Conservation (phyloP, 441 rosid species). For the Geranium incanum region DNA sequence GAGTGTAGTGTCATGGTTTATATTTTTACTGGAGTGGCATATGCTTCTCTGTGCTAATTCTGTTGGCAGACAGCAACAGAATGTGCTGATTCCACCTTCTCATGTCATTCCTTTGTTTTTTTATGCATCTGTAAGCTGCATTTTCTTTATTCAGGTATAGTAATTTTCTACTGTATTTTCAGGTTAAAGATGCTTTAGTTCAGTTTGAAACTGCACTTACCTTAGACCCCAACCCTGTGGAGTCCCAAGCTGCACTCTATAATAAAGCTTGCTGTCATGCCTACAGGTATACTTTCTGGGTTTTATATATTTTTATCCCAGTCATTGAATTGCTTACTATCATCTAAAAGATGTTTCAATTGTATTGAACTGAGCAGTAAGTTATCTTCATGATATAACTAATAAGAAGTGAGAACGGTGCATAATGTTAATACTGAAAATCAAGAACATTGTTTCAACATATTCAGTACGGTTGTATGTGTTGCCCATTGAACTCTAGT, state of each 20-base stretch:
- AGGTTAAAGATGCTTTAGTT: slow-evolving; percentile 82
- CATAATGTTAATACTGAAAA: not conserved
- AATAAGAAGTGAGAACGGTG: not conserved
- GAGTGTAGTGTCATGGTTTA: not conserved
- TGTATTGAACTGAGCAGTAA: not conserved
- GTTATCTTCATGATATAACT: not conserved
- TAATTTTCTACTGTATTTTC: slow-evolving; percentile 16
- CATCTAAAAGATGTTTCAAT: not conserved
- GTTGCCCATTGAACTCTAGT: not conserved
- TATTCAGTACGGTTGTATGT: not conserved
- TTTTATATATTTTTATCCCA: not conserved
- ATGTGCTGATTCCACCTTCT: not conserved
- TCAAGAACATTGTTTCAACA: not conserved
- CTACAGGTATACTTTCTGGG: slow-evolving; percentile 42
- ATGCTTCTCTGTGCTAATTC: not conserved
- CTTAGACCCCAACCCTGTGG: slow-evolving; percentile 60
- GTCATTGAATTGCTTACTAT: not conserved
- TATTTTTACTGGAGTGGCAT: not conserved
- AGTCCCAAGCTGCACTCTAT: slow-evolving; percentile 87
- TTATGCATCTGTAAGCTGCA: not conserved
- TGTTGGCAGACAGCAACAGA: not conserved
- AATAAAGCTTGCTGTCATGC: slow-evolving; percentile 95
- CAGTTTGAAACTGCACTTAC: slow-evolving; percentile 76
- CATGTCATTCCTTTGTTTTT: not conserved
- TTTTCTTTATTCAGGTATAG: not conserved